These are phyloP conservation scores for Hygrocybe coccinea DNA, from an alignment of 768 basidiomycete genomes.

Conservation along the genomic window DNA sequence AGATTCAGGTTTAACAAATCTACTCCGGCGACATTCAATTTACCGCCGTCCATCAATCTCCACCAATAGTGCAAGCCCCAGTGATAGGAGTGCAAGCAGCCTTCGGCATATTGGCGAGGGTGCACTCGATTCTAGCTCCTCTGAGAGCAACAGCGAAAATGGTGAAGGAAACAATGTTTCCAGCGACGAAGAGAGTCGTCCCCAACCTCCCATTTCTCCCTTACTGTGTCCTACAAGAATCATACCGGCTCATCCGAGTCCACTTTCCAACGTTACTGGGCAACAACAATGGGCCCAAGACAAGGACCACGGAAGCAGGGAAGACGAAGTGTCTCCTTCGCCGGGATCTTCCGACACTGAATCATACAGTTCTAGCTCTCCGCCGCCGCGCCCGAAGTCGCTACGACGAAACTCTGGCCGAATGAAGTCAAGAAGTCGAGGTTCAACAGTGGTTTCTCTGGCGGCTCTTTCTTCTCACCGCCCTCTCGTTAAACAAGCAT, in stretches of 20 bases:
- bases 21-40: constrained; percentile 34
- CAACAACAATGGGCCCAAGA: constrained; percentile 54
- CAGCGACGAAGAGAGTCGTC: constrained; percentile 33
- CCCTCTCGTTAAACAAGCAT: constrained; percentile 44
- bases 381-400: constrained; percentile 27
- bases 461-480: constrained; percentile 34
- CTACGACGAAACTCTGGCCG: constrained; percentile 30
- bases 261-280: constrained; percentile 54
- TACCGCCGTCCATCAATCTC: constrained; percentile 46
- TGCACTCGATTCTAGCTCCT: constrained; percentile 71
- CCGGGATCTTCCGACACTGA: constrained; percentile 66
- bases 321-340: constrained; percentile 54
- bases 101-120: constrained; percentile 70
- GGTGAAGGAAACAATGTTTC: constrained; percentile 28
- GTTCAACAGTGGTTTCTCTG: constrained; percentile 63
- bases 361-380: constrained; percentile 38
- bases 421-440: constrained; percentile 50
- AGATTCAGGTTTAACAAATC: constrained; percentile 31
- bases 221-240: constrained; percentile 30
- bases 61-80: constrained; percentile 31
- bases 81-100: constrained; percentile 38
- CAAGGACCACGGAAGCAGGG: constrained; percentile 36
- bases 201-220: constrained; percentile 24
- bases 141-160: constrained; percentile 36
- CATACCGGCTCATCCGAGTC: constrained; percentile 51